phyloP scores from a whole-genome alignment of 306 rosid species.

The Begonia peltatifolia region DNA sequence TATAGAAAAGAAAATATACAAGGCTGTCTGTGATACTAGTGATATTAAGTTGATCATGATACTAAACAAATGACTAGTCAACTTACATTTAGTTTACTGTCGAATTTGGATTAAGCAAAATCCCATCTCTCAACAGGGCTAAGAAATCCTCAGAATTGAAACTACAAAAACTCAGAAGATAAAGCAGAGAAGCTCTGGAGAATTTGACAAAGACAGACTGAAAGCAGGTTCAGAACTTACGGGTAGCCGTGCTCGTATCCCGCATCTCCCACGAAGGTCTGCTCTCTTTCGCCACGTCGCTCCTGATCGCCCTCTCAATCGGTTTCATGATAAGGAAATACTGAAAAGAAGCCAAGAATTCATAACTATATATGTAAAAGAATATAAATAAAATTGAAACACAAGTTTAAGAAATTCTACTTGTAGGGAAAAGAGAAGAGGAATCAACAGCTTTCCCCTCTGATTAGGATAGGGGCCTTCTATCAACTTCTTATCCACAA shows the following conservation, averaged over 20 bases:
- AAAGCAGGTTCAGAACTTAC: slow-evolving; percentile 16
- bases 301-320: slow-evolving; percentile 43
- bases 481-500: slow-evolving; percentile 65
- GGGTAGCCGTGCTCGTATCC: slow-evolving; percentile 14
- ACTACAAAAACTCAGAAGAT: too few species aligned
- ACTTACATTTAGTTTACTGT: too few species aligned
- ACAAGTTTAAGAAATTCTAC: slow-evolving; percentile 28
- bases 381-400: background rate
- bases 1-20: too few species aligned
- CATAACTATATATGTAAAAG: too few species aligned
- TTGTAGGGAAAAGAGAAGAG: slow-evolving; percentile 48
- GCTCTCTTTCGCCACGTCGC: slow-evolving; percentile 45
- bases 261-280: slow-evolving; percentile 71
- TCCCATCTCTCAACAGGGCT: too few species aligned
- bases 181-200: too few species aligned
- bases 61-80: too few species aligned
- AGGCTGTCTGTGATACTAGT: too few species aligned
- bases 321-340: slow-evolving; percentile 55
- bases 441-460: slow-evolving; percentile 62
- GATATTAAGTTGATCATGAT: too few species aligned
- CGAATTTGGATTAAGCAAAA: too few species aligned
- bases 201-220: too few species aligned
- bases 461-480: slow-evolving; percentile 94
- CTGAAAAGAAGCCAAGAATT: slow-evolving; percentile 4
- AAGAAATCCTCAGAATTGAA: too few species aligned